Evolutionary conservation across 441 rosid genomes (phyloP).

Genomic region (Breynia disticha): DNA sequence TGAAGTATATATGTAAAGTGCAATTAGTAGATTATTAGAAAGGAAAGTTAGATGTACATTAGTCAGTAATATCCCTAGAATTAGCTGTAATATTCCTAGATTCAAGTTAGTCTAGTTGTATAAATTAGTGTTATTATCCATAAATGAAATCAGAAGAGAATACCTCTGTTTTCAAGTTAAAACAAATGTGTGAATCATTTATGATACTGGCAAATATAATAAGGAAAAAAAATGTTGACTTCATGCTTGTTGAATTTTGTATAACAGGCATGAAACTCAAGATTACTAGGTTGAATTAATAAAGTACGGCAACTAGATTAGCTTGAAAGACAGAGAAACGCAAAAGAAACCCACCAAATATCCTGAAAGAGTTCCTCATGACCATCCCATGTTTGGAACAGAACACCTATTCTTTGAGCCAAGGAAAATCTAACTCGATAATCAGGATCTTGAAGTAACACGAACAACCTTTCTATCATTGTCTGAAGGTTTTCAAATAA

Average conservation of each 20-base stretch:
- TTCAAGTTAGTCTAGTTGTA: no score
- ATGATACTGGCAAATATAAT: no score
- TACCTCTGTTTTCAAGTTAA: no score
- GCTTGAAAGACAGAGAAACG: background rate
- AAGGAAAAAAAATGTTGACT: no score
- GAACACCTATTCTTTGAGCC: constrained; percentile 70
- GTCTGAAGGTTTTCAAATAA: constrained; percentile 32
- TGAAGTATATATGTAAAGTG: no score
- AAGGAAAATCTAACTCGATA: constrained; percentile 77
- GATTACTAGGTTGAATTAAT: background rate
- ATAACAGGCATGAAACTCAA: background rate
- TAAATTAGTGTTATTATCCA: no score
- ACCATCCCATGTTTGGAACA: constrained; percentile 99
- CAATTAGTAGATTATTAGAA: no score
- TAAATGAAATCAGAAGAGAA: no score
- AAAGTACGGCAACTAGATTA: background rate
- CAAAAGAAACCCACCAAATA: constrained; percentile 58
- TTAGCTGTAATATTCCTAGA: no score
- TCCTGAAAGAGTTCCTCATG: constrained; percentile 90
- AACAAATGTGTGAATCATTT: no score
- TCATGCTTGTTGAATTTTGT: background rate
- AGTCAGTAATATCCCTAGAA: no score
- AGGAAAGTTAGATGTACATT: no score
- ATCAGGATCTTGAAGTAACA: constrained; percentile 77
- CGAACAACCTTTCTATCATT: constrained; percentile 72